phyloP scores from a whole-genome alignment of 2,329 filamentous ascomycete genomes.

The Penicillium concentricum region DNA sequence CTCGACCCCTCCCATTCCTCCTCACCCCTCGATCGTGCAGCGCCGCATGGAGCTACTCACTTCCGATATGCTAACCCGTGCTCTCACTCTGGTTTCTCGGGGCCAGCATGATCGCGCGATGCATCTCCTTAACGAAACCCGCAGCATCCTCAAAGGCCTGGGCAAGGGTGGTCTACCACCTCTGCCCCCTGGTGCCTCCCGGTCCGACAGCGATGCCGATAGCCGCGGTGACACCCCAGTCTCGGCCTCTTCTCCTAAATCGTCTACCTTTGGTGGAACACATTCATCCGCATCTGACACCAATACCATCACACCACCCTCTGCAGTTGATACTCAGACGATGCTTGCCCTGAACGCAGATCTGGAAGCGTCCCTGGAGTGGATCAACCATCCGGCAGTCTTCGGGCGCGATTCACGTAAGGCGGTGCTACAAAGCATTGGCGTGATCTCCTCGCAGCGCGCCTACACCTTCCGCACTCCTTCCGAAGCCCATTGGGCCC shows the following conservation, averaged over 20 bases:
- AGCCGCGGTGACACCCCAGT: constrained; percentile 39
- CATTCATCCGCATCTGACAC: constrained; percentile 40
- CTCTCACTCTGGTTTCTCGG: constrained; percentile 83
- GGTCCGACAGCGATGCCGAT: constrained; percentile 45
- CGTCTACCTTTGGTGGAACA: constrained; percentile 34
- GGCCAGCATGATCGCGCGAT: constrained; percentile 93
- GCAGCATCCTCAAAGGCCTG: constrained; percentile 91
- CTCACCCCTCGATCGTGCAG: constrained; percentile 92
- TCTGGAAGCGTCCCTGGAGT: constrained; percentile 85
- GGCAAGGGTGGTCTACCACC: constrained; percentile 93
- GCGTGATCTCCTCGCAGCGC: constrained; percentile 91
- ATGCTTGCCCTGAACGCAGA: constrained; percentile 88
- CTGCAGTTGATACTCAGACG: constrained; percentile 78
- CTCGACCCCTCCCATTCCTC: constrained; percentile 77
- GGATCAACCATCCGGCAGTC: constrained; percentile 95
- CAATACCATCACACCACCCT: constrained; percentile 53
- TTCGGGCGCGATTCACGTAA: constrained; percentile 94
- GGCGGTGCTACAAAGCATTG: constrained; percentile 92
- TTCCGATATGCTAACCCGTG: constrained; percentile 94
- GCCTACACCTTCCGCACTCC: constrained; percentile 91
- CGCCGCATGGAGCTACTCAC: constrained; percentile 96
- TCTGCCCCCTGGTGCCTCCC: constrained; percentile 58
- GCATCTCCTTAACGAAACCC: constrained; percentile 87
- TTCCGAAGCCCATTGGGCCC: constrained; percentile 86
- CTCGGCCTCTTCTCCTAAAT: constrained; percentile 38